A percentile compares a stretch with the other conserved stretches of the same genome.
Evolutionary conservation across 176 grass and related monocot species (phyloP).

Genomic region (Oryza meyeriana): DNA sequence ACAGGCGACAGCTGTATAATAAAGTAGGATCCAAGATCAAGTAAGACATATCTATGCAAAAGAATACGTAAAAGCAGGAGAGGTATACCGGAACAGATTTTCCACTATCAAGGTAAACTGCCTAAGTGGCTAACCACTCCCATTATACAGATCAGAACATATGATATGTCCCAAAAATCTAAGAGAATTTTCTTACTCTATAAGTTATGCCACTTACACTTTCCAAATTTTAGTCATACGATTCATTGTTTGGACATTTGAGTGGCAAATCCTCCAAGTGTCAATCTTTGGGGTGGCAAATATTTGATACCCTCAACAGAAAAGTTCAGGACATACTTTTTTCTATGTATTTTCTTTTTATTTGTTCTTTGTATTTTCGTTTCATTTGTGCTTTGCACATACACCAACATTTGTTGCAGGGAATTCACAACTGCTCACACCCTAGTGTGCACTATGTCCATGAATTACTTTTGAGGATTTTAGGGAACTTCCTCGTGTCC

Average conservation of each 20-base stretch:
- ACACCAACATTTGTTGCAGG: background rate
- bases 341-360: background rate
- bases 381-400: background rate
- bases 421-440: background rate
- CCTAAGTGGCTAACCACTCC: background rate
- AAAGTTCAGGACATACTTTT: background rate
- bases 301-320: background rate
- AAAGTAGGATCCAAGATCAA: conserved; percentile 9
- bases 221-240: background rate
- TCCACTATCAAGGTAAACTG: background rate
- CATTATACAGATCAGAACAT: background rate
- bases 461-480: background rate
- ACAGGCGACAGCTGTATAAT: background rate
- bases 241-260: background rate
- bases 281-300: background rate
- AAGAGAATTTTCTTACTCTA: background rate
- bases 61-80: background rate
- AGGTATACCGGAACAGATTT: background rate
- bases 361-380: background rate
- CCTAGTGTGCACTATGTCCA: background rate
- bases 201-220: background rate
- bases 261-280: background rate
- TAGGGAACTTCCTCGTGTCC: background rate
- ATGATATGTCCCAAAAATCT: background rate
- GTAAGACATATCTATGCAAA: background rate